Conservation (phyloP, 2,329 filamentous ascomycete genomes). For the Microcyclosporella mali region DNA sequence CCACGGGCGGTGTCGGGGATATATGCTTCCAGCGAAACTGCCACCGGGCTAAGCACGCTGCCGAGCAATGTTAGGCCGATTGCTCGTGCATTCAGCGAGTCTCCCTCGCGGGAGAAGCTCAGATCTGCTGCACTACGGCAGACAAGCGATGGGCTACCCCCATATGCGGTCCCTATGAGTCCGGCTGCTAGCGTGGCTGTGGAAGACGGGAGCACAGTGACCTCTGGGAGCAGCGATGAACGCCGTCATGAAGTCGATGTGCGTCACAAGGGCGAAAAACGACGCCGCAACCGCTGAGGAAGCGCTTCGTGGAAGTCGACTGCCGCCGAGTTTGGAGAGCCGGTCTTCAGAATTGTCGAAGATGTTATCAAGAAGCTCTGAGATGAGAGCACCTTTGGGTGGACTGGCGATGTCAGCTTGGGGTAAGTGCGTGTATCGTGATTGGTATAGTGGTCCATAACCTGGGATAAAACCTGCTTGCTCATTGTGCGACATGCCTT, state of each 20-base stretch:
- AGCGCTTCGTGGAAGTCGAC: conserved; percentile 5
- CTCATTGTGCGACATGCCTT: no score
- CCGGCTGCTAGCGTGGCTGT: conserved; percentile 14
- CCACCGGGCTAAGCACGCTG: conserved; percentile 4
- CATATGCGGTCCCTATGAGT: conserved; percentile 16
- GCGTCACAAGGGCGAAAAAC: conserved; percentile 1
- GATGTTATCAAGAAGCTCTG: conserved; percentile 11
- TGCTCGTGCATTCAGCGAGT: conserved; percentile 23
- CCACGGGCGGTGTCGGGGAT: conserved; percentile 1
- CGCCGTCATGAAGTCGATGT: conserved; percentile 1
- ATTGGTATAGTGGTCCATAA: no score
- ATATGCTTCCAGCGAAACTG: conserved; percentile 9
- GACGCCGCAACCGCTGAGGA: conserved; percentile 12
- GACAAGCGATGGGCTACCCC: conserved; percentile 7
- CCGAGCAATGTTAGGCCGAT: conserved; percentile 11
- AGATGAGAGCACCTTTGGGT: no score
- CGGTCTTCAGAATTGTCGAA: conserved; percentile 12
- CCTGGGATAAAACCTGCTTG: no score
- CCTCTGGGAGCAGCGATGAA: conserved; percentile 3
- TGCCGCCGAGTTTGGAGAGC: conserved; percentile 3
- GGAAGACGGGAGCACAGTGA: conserved; percentile 12
- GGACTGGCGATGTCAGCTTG: no score
- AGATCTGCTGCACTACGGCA: conserved; percentile 1
- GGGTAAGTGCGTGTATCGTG: no score
- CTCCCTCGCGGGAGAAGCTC: conserved; percentile 25